Conservation (phyloP, 1,139 yeast genomes). For the Pichia terricola region DNA sequence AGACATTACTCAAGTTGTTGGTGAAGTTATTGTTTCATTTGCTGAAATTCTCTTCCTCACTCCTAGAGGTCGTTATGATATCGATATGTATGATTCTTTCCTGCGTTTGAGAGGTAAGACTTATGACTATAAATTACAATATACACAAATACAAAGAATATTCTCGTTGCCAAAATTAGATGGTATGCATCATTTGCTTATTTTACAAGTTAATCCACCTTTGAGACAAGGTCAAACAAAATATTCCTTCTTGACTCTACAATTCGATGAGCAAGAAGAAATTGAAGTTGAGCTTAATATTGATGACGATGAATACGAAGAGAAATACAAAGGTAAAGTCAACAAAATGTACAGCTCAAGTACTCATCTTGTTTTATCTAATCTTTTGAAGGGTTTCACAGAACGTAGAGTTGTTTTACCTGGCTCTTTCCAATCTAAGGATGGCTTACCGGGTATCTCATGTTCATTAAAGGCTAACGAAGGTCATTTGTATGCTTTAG, state of each 20-base stretch:
- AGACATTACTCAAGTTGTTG: slow-evolving; percentile 92
- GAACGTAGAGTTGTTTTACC: slow-evolving; percentile 81
- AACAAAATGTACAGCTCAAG: slow-evolving; percentile 72
- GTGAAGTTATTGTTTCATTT: slow-evolving; percentile 94
- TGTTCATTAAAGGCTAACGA: slow-evolving; percentile 94
- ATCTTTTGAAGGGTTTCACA: slow-evolving; percentile 82
- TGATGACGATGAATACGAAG: slow-evolving; percentile 71
- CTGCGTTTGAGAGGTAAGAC: slow-evolving; percentile 95
- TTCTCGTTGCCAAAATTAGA: slow-evolving; percentile 92
- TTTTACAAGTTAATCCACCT: slow-evolving; percentile 93
- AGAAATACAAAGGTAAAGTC: slow-evolving; percentile 67
- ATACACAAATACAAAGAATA: slow-evolving; percentile 80
- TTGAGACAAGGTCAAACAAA: slow-evolving; percentile 91
- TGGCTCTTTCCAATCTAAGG: slow-evolving; percentile 69
- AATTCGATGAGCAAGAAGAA: slow-evolving; percentile 83
- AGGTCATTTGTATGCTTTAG: slow-evolving; percentile 85
- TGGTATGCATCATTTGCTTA: slow-evolving; percentile 78
- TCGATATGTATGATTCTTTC: slow-evolving; percentile 83
- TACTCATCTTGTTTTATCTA: slow-evolving; percentile 81
- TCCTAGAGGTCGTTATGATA: slow-evolving; percentile 97
- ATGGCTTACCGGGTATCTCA: slow-evolving; percentile 73
- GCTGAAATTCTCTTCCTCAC: slow-evolving; percentile 87
- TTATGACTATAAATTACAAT: slow-evolving; percentile 91
- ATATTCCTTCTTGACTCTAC: slow-evolving; percentile 85
- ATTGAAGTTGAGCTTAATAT: slow-evolving; percentile 83